phyloP scores from a whole-genome alignment of 495 filamentous ascomycete species.

The Glonium stellatum region DNA sequence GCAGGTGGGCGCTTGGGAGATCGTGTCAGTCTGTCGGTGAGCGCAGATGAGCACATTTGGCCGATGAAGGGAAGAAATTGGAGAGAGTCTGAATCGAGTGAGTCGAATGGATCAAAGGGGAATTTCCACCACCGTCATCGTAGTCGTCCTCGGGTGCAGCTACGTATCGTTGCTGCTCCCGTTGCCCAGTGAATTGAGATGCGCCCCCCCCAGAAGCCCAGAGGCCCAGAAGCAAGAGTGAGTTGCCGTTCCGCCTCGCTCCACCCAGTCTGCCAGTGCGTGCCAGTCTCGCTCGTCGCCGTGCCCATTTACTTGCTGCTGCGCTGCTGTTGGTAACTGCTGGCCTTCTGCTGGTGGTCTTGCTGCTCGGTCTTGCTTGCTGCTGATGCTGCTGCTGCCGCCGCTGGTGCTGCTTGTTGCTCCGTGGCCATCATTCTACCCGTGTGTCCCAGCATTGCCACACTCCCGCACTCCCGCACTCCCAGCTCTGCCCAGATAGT shows the following conservation, averaged over 20 bases:
- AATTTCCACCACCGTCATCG: neutral
- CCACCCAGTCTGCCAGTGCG: neutral
- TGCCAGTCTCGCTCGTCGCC: neutral
- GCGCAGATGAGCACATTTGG: neutral
- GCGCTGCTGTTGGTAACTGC: too few relatives aligned
- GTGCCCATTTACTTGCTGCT: neutral
- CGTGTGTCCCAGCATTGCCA: neutral
- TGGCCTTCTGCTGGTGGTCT: too few relatives aligned
- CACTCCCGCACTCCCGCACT: neutral
- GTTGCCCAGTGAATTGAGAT: neutral
- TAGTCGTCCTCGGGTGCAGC: neutral
- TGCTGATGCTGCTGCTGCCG: conserved; percentile 1
- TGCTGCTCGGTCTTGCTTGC: too few relatives aligned
- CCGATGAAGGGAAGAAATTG: neutral
- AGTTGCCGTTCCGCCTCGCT: neutral
- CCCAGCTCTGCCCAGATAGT: neutral
- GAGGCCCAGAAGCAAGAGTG: neutral
- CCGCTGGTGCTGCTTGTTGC: neutral
- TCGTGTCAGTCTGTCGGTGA: neutral
- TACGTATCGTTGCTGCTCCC: neutral
- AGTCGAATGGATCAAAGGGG: neutral
- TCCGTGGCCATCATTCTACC: neutral
- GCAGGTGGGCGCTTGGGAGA: neutral
- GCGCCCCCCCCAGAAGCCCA: neutral
- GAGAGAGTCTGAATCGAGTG: neutral